These are phyloP conservation scores for Xylariaceae sp. DNA, from an alignment of 2,329 filamentous ascomycete species.

Conservation along the genomic window DNA sequence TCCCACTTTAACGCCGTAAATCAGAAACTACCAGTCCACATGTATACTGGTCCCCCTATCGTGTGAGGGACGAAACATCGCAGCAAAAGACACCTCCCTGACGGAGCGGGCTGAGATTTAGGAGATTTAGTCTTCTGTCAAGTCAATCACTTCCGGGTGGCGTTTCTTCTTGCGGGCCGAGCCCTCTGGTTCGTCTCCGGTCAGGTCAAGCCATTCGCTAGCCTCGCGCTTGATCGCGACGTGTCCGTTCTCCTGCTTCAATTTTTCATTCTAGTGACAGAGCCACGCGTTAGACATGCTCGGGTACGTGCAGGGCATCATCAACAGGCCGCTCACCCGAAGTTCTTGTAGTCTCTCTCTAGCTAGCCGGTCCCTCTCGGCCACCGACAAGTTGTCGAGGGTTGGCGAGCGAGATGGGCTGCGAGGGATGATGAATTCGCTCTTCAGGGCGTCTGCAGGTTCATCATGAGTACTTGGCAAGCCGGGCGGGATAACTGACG, in stretches of 20 bases:
- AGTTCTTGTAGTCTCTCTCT: slow-evolving; percentile 27
- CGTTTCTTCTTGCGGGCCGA: slow-evolving; percentile 15
- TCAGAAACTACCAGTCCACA: too few relatives aligned
- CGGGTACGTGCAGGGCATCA: neutral
- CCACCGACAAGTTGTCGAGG: slow-evolving; percentile 19
- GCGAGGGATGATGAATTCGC: slow-evolving; percentile 29
- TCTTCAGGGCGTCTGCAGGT: slow-evolving; percentile 27
- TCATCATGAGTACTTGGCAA: neutral
- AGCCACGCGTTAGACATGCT: neutral
- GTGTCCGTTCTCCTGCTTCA: slow-evolving; percentile 12
- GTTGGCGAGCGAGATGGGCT: slow-evolving; percentile 20
- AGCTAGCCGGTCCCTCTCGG: slow-evolving; percentile 27
- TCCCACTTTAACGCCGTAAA: too few relatives aligned
- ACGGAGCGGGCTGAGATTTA: too few relatives aligned
- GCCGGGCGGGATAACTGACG: neutral
- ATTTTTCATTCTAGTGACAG: slow-evolving; percentile 11
- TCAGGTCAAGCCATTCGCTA: slow-evolving; percentile 26
- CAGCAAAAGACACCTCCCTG: too few relatives aligned
- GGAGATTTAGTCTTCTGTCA: slow-evolving; percentile 21
- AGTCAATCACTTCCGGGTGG: slow-evolving; percentile 19
- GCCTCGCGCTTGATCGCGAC: slow-evolving; percentile 25
- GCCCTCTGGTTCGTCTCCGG: slow-evolving; percentile 9
- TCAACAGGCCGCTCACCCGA: slow-evolving; percentile 20
- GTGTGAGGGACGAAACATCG: too few relatives aligned
- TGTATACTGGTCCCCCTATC: too few relatives aligned